These are phyloP conservation scores for Leucaena leucocephala DNA, from an alignment of 306 rosid genomes.

Conservation along the genomic window DNA sequence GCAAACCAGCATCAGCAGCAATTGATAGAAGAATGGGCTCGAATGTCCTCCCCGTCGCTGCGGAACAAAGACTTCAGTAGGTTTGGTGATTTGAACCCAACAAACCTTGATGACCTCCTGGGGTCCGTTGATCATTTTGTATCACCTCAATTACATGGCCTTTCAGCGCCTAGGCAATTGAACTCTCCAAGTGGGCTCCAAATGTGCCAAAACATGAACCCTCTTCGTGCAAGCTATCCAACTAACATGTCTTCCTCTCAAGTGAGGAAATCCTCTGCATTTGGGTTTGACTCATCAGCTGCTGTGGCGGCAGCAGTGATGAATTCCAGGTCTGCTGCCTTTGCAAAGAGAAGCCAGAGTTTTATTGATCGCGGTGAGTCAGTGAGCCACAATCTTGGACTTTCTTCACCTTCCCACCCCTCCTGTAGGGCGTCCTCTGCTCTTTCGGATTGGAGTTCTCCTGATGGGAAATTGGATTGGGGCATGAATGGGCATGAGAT, in stretches of 20 bases:
- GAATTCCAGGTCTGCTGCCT: constrained; percentile 91
- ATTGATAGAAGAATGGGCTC: constrained; percentile 82
- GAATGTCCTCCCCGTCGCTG: constrained; percentile 76
- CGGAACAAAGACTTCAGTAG: constrained; percentile 54
- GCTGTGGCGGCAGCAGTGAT: constrained; percentile 91
- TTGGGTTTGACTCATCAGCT: constrained; percentile 78
- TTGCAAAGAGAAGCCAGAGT: constrained; percentile 96
- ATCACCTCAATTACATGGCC: constrained; percentile 70
- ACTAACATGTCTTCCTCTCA: constrained; percentile 74
- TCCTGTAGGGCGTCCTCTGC: constrained; percentile 59
- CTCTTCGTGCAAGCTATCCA: constrained; percentile 87
- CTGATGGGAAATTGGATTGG: constrained; percentile 84
- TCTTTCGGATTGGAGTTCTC: constrained; percentile 86
- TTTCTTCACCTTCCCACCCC: constrained; percentile 62
- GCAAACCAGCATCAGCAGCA: constrained; percentile 66
- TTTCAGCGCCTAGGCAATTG: constrained; percentile 49
- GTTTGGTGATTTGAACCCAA: constrained; percentile 73
- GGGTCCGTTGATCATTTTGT: constrained; percentile 69
- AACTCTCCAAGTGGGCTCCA: constrained; percentile 66
- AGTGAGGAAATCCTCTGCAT: constrained; percentile 70
- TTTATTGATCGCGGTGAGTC: constrained; percentile 79
- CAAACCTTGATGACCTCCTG: constrained; percentile 83
- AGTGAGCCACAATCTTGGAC: constrained; percentile 47
- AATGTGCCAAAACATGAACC: constrained; percentile 86
- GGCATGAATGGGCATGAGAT: constrained; percentile 81